A percentile compares a stretch with the other conserved stretches of the same genome.
phyloP scores from a whole-genome alignment of 768 basidiomycete species.

The Phaeotremella skinneri region DNA sequence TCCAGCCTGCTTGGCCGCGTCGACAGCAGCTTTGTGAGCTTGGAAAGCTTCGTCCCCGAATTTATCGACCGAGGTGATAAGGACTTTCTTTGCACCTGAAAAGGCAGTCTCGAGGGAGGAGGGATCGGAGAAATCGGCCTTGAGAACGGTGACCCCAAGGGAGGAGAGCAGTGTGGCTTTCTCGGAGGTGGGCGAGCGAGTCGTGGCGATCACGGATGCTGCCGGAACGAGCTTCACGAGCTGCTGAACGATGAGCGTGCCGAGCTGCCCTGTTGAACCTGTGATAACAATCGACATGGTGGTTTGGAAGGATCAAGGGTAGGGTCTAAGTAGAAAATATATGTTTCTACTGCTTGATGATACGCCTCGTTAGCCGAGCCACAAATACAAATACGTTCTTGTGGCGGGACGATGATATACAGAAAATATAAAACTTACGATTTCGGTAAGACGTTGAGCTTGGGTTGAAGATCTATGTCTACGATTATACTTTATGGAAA shows the following conservation, averaged over 20 bases:
- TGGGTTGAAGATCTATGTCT: no score
- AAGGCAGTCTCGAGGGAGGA: conserved; percentile 51
- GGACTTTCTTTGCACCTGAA: conserved; percentile 49
- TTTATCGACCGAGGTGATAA: conserved; percentile 52
- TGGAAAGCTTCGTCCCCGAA: conserved; percentile 47
- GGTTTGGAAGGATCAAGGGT: no score
- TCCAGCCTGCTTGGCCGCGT: conserved; percentile 49
- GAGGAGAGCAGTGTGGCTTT: conserved; percentile 30
- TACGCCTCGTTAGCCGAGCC: no score
- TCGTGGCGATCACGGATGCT: conserved; percentile 48
- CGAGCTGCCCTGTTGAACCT: conserved; percentile 53
- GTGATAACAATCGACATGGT: conserved; percentile 48
- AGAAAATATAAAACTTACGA: no score
- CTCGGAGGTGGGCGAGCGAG: conserved; percentile 48
- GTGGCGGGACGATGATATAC: no score
- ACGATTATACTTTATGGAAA: no score
- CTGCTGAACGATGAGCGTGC: conserved; percentile 51
- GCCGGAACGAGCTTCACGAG: conserved; percentile 46
- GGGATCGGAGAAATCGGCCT: conserved; percentile 49
- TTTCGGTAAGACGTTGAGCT: no score
- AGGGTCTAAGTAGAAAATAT: no score
- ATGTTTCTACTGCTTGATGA: no score
- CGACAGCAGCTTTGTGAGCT: conserved; percentile 51
- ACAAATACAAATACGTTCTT: no score
- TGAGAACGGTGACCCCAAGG: conserved; percentile 45